Evolutionary conservation across 768 basidiomycete species (phyloP).

Genomic region (Chalciporus pseudorubinellus): DNA sequence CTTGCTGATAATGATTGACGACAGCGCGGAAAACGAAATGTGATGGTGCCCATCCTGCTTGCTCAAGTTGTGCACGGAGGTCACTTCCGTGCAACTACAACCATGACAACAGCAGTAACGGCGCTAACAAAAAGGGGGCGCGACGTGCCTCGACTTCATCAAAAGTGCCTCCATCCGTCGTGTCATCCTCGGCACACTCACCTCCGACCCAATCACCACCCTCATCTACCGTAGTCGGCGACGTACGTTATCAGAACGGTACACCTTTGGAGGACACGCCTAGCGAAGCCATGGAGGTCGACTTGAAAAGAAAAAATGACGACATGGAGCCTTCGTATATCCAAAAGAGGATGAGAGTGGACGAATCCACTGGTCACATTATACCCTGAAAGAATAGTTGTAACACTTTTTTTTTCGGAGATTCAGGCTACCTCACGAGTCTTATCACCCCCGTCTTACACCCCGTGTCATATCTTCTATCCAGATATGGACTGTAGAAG

Average conservation of each 20-base stretch:
- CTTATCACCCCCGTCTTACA: conserved; percentile 19
- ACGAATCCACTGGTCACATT: conserved; percentile 44
- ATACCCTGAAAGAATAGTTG: conserved; percentile 51
- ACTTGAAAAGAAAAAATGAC: conserved; percentile 60
- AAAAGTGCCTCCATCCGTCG: conserved; percentile 23
- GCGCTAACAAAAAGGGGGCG: conserved; percentile 36
- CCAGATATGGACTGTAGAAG: conserved; percentile 30
- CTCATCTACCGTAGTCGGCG: conserved; percentile 34
- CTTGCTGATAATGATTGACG: conserved; percentile 7
- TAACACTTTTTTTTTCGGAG: conserved; percentile 19
- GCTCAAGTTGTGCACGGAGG: conserved; percentile 78
- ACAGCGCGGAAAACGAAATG: conserved; percentile 87
- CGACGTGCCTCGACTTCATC: conserved; percentile 58
- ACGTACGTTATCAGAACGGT: conserved; percentile 34
- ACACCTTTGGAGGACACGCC: conserved; percentile 39
- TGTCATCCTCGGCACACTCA: conserved; percentile 41
- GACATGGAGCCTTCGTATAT: conserved; percentile 50
- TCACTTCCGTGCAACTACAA: conserved; percentile 78
- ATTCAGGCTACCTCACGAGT: conserved; percentile 23
- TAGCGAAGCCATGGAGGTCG: conserved; percentile 47
- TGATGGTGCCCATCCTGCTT: conserved; percentile 82
- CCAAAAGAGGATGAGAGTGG: conserved; percentile 74
- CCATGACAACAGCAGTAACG: conserved; percentile 48
- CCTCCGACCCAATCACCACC: conserved; percentile 57
- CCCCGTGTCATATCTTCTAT: conserved; percentile 22